Conservation (phyloP, 2,329 filamentous ascomycete species). For the Cladosporium sp. region DNA sequence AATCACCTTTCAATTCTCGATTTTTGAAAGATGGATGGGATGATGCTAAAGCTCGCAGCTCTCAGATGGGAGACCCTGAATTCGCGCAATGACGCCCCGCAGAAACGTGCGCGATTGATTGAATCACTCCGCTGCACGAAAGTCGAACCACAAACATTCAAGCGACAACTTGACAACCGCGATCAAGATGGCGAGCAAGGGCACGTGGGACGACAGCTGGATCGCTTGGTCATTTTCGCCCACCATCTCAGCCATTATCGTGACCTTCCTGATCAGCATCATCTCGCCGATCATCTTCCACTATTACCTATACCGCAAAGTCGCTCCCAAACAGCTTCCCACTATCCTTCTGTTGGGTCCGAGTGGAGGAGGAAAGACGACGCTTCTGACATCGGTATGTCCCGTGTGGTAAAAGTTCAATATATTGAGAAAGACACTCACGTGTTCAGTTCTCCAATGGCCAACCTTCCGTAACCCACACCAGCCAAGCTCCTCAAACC, state of each 20-base stretch:
- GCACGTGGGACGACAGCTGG: constrained; percentile 27
- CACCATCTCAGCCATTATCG: constrained; percentile 50
- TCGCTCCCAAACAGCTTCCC: constrained; percentile 59
- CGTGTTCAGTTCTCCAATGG: constrained; percentile 50
- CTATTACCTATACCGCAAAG: constrained; percentile 63
- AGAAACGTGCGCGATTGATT: neutral
- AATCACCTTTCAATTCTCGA: no score
- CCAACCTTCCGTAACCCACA: constrained; percentile 53
- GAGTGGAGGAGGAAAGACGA: constrained; percentile 79
- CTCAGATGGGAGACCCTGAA: constrained; percentile 13
- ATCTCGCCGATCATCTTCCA: constrained; percentile 75
- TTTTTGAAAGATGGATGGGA: neutral
- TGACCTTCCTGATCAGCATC: constrained; percentile 68
- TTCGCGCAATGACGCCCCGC: constrained; percentile 10
- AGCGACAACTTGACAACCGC: neutral
- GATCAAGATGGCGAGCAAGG: neutral
- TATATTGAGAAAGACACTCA: neutral
- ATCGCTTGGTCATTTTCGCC: constrained; percentile 45
- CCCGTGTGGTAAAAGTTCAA: neutral
- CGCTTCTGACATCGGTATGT: constrained; percentile 71
- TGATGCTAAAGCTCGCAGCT: no score
- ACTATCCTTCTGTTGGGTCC: constrained; percentile 79
- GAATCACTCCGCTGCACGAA: neutral
- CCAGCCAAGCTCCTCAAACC: constrained; percentile 57
- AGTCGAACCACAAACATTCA: neutral